Evolutionary conservation across 768 basidiomycete species (phyloP).

Genomic region (Tricholoma matsutake): DNA sequence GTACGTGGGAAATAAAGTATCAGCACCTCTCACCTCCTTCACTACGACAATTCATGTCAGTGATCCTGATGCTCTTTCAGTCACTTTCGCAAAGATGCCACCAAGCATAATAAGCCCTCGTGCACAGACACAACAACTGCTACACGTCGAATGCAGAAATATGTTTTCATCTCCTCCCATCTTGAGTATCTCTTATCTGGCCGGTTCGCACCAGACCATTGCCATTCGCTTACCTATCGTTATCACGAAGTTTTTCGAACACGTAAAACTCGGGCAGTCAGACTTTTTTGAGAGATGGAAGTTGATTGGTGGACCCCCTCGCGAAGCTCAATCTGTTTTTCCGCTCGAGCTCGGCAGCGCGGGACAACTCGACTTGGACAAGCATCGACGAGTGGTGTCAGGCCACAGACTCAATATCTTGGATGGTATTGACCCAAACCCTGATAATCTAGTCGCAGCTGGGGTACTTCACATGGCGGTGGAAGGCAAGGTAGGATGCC

Average conservation of each 20-base stretch:
- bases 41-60: conserved; percentile 75
- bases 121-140: conserved; percentile 87
- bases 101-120: conserved; percentile 75
- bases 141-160: conserved; percentile 95
- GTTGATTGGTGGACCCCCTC: conserved; percentile 90
- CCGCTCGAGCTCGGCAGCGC: conserved; percentile 64
- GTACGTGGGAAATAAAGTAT: conserved; percentile 95
- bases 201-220: conserved; percentile 86
- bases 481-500: conserved; percentile 93
- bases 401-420: conserved; percentile 79
- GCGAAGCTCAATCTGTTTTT: conserved; percentile 88
- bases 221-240: conserved; percentile 84
- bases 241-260: conserved; percentile 90
- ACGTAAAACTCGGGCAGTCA: conserved; percentile 74
- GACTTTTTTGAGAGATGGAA: conserved; percentile 99
- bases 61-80: conserved; percentile 73
- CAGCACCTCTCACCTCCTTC: conserved; percentile 86
- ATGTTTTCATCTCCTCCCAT: conserved; percentile 75
- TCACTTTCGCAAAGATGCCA: conserved; percentile 89
- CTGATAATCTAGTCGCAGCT: conserved; percentile 91
- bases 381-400: conserved; percentile 70
- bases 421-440: conserved; percentile 88
- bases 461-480: conserved; percentile 92
- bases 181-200: conserved; percentile 85
- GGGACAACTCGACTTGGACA: conserved; percentile 73